Percentiles rank a stretch among this genome's conserved stretches.
Evolutionary conservation across 768 basidiomycete genomes (phyloP).

Genomic region (Tulasnella sp.): DNA sequence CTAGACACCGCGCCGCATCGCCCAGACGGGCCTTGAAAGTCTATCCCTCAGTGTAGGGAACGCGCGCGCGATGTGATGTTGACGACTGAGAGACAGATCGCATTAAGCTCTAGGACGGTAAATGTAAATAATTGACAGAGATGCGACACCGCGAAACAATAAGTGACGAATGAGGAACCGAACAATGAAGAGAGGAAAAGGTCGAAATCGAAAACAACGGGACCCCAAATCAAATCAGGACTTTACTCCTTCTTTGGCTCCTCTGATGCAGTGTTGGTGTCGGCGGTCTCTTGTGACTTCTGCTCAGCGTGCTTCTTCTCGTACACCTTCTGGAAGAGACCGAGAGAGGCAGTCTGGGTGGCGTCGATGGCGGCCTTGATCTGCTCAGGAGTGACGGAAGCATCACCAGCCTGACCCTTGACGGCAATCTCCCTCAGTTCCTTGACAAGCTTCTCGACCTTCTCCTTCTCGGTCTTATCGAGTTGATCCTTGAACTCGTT

Average conservation of each 20-base stretch:
- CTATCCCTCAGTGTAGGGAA: not conserved
- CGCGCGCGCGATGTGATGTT: not conserved
- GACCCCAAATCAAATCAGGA: not conserved
- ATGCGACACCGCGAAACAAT: not conserved
- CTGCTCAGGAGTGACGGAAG: constrained; percentile 64
- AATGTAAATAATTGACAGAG: not conserved
- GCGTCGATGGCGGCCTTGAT: constrained; percentile 91
- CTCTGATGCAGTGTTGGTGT: not conserved
- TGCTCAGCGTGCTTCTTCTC: constrained; percentile 22
- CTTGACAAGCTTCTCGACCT: constrained; percentile 72
- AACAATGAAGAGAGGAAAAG: not conserved
- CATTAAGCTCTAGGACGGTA: not conserved
- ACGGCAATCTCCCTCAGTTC: constrained; percentile 82
- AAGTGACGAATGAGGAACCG: not conserved
- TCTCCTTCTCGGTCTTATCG: constrained; percentile 84
- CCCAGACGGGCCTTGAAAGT: not conserved
- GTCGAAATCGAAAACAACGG: not conserved
- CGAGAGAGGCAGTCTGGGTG: constrained; percentile 88
- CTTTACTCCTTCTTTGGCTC: constrained; percentile 1
- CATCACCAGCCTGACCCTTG: constrained; percentile 84
- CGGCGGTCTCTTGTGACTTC: constrained; percentile 9
- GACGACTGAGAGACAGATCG: not conserved
- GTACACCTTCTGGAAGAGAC: constrained; percentile 86
- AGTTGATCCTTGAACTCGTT: constrained; percentile 97
- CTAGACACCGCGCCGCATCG: not conserved